phyloP scores from a whole-genome alignment of 192 early-diverging fungal species.

The Coemansia sp. region DNA sequence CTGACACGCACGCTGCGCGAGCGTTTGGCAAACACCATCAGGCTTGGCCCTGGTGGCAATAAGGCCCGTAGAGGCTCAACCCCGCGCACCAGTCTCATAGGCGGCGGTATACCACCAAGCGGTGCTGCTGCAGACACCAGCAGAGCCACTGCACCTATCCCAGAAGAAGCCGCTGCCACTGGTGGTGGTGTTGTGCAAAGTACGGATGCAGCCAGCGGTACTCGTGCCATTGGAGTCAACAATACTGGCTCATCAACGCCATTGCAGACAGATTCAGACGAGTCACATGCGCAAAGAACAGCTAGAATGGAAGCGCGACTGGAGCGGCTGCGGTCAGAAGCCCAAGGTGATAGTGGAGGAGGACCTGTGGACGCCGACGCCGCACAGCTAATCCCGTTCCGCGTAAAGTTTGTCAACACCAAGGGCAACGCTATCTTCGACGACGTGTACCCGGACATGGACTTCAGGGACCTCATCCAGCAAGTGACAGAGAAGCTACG shows the following conservation, averaged over 20 bases:
- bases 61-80: conserved; percentile 39
- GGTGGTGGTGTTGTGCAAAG: no score
- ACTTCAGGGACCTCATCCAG: conserved; percentile 37
- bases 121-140: not conserved
- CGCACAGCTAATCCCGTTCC: conserved; percentile 17
- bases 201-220: no score
- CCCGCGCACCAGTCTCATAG: conserved; percentile 26
- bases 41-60: conserved; percentile 33
- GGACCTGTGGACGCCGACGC: not conserved
- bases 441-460: conserved; percentile 39
- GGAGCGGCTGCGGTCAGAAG: conserved; percentile 23
- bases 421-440: conserved; percentile 41
- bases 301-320: conserved; percentile 11
- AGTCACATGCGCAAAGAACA: no score
- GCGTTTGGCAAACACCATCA: conserved; percentile 9
- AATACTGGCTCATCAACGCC: no score
- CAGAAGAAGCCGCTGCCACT: no score
- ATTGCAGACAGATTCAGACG: no score
- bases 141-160: not conserved
- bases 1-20: conserved; percentile 20
- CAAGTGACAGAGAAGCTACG: conserved; percentile 42
- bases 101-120: not conserved
- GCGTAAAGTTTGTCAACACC: conserved; percentile 47
- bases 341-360: no score
- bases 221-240: no score